Evolutionary conservation across 2,329 filamentous ascomycete species (phyloP).

Genomic region (Botryotinia convoluta): DNA sequence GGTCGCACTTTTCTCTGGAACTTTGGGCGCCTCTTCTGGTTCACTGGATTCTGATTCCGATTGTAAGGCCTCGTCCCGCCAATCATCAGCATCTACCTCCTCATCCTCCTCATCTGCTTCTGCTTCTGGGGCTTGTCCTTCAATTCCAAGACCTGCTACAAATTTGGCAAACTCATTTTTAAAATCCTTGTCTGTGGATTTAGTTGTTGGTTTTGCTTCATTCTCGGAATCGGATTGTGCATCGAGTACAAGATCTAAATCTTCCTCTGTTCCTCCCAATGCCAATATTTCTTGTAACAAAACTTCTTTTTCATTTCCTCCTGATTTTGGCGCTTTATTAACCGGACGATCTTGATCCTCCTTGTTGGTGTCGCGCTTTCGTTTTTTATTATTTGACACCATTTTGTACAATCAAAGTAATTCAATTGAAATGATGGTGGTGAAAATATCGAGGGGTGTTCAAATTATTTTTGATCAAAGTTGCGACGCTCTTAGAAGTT

Average conservation of each 20-base stretch:
- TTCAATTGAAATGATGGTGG: neutral
- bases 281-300: slow-evolving; percentile 63
- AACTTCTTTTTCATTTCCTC: slow-evolving; percentile 28
- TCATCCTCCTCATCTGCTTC: slow-evolving; percentile 37
- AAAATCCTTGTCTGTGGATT: slow-evolving; percentile 46
- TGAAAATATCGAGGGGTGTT: neutral
- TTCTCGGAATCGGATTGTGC: slow-evolving; percentile 50
- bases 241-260: slow-evolving; percentile 59
- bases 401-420: slow-evolving; percentile 19
- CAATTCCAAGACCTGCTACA: slow-evolving; percentile 50
- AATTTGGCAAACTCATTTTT: slow-evolving; percentile 53
- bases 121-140: slow-evolving; percentile 40
- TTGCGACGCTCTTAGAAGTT: neutral
- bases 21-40: slow-evolving; percentile 35
- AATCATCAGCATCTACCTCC: slow-evolving; percentile 39
- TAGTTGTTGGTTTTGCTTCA: slow-evolving; percentile 19
- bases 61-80: slow-evolving; percentile 35
- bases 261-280: slow-evolving; percentile 63
- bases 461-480: neutral
- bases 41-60: slow-evolving; percentile 37
- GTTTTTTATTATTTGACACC: neutral
- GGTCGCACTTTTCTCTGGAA: slow-evolving; percentile 27
- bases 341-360: slow-evolving; percentile 23
- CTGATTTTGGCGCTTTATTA: slow-evolving; percentile 24
- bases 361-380: neutral